Conservation (phyloP, 495 filamentous ascomycete genomes). For the Neurospora intermedia region DNA sequence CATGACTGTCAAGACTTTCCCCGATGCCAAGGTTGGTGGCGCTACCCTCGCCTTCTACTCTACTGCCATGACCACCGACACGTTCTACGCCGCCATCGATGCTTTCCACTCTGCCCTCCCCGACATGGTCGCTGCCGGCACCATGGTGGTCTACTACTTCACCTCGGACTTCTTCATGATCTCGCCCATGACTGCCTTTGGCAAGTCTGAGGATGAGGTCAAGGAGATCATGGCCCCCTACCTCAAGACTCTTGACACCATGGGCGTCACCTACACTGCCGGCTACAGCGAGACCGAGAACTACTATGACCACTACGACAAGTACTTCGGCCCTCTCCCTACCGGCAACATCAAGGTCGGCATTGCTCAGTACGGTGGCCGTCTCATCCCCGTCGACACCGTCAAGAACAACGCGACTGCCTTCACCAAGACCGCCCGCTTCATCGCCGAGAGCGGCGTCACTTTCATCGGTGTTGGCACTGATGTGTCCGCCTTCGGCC, state of each 20-base stretch:
- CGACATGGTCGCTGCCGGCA: constrained; percentile 14
- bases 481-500: constrained; percentile 17
- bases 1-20: constrained; percentile 32
- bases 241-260: constrained; percentile 16
- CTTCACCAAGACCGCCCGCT: constrained; percentile 29
- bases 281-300: constrained; percentile 22
- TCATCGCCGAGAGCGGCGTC: constrained; percentile 30
- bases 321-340: constrained; percentile 31
- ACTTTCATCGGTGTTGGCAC: constrained; percentile 28
- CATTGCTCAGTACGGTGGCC: constrained; percentile 45
- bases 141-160: constrained; percentile 37
- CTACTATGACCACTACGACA: constrained; percentile 37
- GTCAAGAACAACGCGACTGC: constrained; percentile 23
- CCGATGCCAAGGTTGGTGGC: constrained; percentile 22
- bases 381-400: constrained; percentile 46
- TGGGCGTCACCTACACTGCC: constrained; percentile 21
- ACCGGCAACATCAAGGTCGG: constrained; percentile 34
- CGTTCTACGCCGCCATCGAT: constrained; percentile 29
- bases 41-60: constrained; percentile 22
- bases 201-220: constrained; percentile 25
- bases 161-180: constrained; percentile 38
- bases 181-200: constrained; percentile 28
- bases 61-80: constrained; percentile 24
- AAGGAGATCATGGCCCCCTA: constrained; percentile 25
- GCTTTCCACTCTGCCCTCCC: constrained; percentile 18